A percentile compares a stretch with the other conserved stretches of the same genome.
Conservation (phyloP, 176 grass and related monocot species). For the Triticum urartu region DNA sequence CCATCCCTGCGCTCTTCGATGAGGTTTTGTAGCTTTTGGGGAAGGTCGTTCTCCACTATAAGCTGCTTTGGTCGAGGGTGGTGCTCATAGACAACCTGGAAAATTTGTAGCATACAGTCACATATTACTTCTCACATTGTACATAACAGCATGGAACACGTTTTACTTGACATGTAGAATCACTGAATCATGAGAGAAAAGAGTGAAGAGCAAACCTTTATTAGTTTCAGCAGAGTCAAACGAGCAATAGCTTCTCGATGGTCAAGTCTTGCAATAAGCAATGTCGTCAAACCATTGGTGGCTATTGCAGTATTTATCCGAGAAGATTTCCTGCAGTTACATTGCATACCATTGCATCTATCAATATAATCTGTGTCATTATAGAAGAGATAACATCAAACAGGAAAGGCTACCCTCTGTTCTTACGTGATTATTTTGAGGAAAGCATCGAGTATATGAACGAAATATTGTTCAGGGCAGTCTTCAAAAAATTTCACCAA, state of each 20-base stretch:
- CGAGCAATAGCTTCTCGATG: conserved; percentile 97
- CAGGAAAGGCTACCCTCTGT: background rate
- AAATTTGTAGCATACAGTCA: conserved; percentile 10
- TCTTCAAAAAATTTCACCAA: conserved; percentile 92
- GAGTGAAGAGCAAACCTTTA: conserved; percentile 60
- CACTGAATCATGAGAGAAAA: background rate
- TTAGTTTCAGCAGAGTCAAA: conserved; percentile 93
- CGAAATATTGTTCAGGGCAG: conserved; percentile 94
- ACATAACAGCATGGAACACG: conserved; percentile 2
- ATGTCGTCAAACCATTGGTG: conserved; percentile 87
- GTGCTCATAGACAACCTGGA: conserved; percentile 94
- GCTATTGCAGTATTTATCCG: conserved; percentile 96
- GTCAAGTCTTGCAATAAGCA: conserved; percentile 87
- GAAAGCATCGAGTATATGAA: conserved; percentile 88
- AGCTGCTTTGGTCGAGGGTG: conserved; percentile 97
- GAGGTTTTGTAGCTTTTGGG: conserved; percentile 94
- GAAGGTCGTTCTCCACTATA: conserved; percentile 97
- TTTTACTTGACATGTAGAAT: background rate
- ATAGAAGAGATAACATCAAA: conserved; percentile 11
- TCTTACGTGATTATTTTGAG: conserved; percentile 99
- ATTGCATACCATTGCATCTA: conserved; percentile 5
- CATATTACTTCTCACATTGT: background rate
- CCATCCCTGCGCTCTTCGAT: conserved; percentile 95
- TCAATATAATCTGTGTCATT: conserved; percentile 23
- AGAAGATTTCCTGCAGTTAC: conserved; percentile 79